Percentiles rank a stretch among this genome's conserved stretches.
Evolutionary conservation across 257 asterid genomes (phyloP).

Genomic region (Nicotiana obtusifolia): DNA sequence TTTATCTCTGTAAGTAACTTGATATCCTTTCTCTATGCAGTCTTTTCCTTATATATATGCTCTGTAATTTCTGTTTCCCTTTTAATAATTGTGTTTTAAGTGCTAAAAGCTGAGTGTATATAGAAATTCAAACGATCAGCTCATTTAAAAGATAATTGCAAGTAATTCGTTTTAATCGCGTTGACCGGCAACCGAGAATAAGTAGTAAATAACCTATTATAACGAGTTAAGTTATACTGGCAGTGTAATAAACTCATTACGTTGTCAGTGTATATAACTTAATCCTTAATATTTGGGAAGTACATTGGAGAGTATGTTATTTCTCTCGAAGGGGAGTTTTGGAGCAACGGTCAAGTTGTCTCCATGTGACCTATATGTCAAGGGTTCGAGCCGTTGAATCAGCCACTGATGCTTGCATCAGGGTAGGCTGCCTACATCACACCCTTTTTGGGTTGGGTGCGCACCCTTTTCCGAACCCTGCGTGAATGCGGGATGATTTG

Average conservation of each 20-base stretch:
- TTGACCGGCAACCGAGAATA: no score
- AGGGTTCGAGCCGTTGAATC: background rate
- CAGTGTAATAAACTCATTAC: no score
- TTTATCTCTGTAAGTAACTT: conserved; percentile 57
- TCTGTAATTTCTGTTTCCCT: background rate
- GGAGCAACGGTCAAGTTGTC: background rate
- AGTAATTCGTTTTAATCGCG: no score
- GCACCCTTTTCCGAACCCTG: background rate
- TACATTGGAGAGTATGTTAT: background rate
- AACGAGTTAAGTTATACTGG: no score
- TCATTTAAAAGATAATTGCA: no score
- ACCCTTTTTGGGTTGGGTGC: background rate
- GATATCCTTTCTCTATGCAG: background rate
- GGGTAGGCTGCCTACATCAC: background rate
- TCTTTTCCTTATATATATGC: background rate
- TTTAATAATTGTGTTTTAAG: background rate
- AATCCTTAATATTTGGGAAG: background rate
- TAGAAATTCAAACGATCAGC: no score
- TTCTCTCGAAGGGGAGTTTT: no score
- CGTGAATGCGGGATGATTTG: background rate
- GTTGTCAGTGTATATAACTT: no score
- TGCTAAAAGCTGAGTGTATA: no score
- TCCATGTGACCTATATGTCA: background rate
- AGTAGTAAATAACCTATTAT: no score
- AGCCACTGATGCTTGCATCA: background rate